These are phyloP conservation scores for Kentomonas sorsogonicus DNA, from an alignment of 208 protist species.

Conservation along the genomic window DNA sequence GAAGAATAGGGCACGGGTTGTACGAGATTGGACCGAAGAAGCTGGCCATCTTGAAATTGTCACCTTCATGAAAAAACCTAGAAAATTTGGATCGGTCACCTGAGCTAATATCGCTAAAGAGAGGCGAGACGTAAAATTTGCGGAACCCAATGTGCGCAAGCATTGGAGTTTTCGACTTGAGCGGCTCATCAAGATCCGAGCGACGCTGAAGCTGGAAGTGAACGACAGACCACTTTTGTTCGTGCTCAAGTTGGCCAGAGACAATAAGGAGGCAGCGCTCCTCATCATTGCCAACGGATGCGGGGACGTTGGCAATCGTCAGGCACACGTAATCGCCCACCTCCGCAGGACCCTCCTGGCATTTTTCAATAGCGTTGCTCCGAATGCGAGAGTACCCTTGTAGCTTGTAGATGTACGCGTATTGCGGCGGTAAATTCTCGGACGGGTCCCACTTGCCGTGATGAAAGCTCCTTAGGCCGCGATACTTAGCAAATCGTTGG, in stretches of 20 bases:
- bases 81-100: slow-evolving; percentile 81
- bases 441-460: slow-evolving; percentile 77
- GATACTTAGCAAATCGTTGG: slow-evolving; percentile 85
- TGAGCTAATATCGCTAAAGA: slow-evolving; percentile 81
- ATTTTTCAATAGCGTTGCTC: slow-evolving; percentile 50
- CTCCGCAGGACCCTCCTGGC: slow-evolving; percentile 36
- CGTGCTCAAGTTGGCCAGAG: slow-evolving; percentile 82
- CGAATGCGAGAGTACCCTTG: slow-evolving; percentile 79
- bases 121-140: slow-evolving; percentile 87
- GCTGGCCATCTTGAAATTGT: slow-evolving; percentile 77
- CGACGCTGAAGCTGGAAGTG: slow-evolving; percentile 79
- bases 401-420: slow-evolving; percentile 88
- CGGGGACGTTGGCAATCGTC: slow-evolving; percentile 59
- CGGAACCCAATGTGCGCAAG: slow-evolving; percentile 84
- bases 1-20: slow-evolving; percentile 77
- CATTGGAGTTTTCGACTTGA: slow-evolving; percentile 88
- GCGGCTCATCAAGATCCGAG: slow-evolving; percentile 67
- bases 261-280: slow-evolving; percentile 55
- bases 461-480: slow-evolving; percentile 83
- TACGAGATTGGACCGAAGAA: slow-evolving; percentile 87
- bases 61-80: slow-evolving; percentile 76
- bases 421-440: slow-evolving; percentile 80
- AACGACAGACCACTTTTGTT: slow-evolving; percentile 89
- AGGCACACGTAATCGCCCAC: slow-evolving; percentile 60
- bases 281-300: slow-evolving; percentile 32